These are phyloP conservation scores for Leccinum aurantiacum DNA, from an alignment of 768 basidiomycete species.

Conservation along the genomic window DNA sequence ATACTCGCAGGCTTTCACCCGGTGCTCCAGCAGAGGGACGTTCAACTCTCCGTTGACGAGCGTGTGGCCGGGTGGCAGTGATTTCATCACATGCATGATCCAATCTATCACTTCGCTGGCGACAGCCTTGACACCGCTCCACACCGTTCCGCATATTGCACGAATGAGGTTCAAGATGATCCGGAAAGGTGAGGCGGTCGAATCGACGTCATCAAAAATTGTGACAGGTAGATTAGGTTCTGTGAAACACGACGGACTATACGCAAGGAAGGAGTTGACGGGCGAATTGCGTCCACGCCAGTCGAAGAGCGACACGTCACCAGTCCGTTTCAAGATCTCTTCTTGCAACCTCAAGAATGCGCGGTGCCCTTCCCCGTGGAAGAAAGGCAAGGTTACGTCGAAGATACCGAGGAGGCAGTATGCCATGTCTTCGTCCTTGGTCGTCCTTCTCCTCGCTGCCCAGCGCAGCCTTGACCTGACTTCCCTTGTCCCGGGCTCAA, in stretches of 20 bases:
- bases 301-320: slow-evolving; percentile 25
- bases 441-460: slow-evolving; percentile 30
- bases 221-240: slow-evolving; percentile 5
- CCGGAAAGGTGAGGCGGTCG: slow-evolving; percentile 7
- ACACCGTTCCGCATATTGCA: slow-evolving; percentile 7
- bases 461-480: slow-evolving; percentile 24
- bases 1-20: slow-evolving; percentile 11
- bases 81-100: slow-evolving; percentile 8
- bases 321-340: slow-evolving; percentile 29
- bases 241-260: slow-evolving; percentile 18
- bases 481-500: slow-evolving; percentile 17
- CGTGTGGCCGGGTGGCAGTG: slow-evolving; percentile 18
- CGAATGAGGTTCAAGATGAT: slow-evolving; percentile 17
- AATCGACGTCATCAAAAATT: slow-evolving; percentile 1
- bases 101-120: not conserved
- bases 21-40: slow-evolving; percentile 24
- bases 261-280: slow-evolving; percentile 25
- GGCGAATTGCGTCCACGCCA: slow-evolving; percentile 24
- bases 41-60: slow-evolving; percentile 27
- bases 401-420: slow-evolving; percentile 34
- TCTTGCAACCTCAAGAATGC: slow-evolving; percentile 32
- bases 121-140: slow-evolving; percentile 11
- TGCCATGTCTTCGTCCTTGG: slow-evolving; percentile 29
- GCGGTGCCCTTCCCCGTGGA: slow-evolving; percentile 29
- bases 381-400: slow-evolving; percentile 26